Conservation (phyloP, 768 basidiomycete genomes). For the Amanita molliuscula region DNA sequence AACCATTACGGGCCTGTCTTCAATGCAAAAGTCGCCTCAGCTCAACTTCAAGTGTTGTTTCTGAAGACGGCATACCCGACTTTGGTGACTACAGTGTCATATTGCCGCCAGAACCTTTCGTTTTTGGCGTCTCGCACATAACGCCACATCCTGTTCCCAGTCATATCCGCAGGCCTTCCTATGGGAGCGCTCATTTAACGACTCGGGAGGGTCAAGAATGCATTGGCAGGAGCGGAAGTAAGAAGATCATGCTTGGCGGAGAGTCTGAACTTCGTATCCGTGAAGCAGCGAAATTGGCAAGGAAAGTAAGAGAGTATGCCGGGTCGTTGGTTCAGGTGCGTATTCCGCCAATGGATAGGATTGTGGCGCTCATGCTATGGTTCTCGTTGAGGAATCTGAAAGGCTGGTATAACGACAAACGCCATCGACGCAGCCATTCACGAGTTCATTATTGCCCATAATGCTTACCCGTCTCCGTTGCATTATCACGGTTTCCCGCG, state of each 20-base stretch:
- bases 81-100: constrained; percentile 53
- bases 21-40: not conserved
- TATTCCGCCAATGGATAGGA: not conserved
- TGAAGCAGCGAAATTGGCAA: constrained; percentile 45
- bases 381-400: constrained; percentile 2
- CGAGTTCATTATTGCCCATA: constrained; percentile 43
- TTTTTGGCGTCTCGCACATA: constrained; percentile 57
- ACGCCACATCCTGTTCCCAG: constrained; percentile 44
- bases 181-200: constrained; percentile 23
- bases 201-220: constrained; percentile 5
- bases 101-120: constrained; percentile 53
- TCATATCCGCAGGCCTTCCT: constrained; percentile 44
- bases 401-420: constrained; percentile 70
- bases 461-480: constrained; percentile 84
- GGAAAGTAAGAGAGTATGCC: constrained; percentile 43
- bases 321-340: constrained; percentile 42
- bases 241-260: constrained; percentile 38
- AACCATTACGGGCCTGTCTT: not conserved
- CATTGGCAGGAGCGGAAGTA: constrained; percentile 8
- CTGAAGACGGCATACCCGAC: constrained; percentile 10
- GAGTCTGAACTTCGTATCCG: constrained; percentile 42
- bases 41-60: not conserved
- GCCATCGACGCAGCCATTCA: constrained; percentile 66
- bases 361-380: not conserved
- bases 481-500: constrained; percentile 66